Conservation (phyloP, 2,329 filamentous ascomycete genomes). For the Ophiostoma montium region DNA sequence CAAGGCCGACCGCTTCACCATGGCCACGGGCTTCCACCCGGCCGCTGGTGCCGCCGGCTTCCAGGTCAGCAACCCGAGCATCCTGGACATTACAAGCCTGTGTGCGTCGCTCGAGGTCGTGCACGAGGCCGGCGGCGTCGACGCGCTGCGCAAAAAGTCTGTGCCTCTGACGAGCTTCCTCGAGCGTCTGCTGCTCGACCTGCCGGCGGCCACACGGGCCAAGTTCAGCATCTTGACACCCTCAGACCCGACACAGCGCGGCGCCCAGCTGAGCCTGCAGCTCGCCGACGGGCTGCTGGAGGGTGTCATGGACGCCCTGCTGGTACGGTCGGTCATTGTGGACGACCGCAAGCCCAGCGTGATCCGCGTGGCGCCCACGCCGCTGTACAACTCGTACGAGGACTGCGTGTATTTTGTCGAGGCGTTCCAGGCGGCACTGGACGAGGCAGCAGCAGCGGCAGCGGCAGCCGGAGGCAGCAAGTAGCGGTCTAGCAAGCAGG, state of each 20-base stretch:
- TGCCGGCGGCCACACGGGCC: conserved; percentile 20
- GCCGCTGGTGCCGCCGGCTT: conserved; percentile 67
- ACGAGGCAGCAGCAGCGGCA: neutral
- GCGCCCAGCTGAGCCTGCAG: conserved; percentile 65
- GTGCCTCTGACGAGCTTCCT: conserved; percentile 62
- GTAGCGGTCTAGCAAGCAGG: too few species aligned
- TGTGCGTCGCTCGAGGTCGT: conserved; percentile 63
- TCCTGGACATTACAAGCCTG: conserved; percentile 64
- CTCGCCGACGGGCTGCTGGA: conserved; percentile 57
- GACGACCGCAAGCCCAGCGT: conserved; percentile 80
- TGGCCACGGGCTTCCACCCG: conserved; percentile 69
- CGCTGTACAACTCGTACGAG: conserved; percentile 67
- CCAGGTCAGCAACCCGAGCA: conserved; percentile 72
- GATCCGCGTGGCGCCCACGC: conserved; percentile 68
- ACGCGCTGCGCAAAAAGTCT: conserved; percentile 54
- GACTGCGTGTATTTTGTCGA: conserved; percentile 29
- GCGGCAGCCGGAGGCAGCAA: too few species aligned
- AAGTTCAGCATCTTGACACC: conserved; percentile 58
- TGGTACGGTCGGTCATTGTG: conserved; percentile 56
- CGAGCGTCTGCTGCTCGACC: conserved; percentile 46
- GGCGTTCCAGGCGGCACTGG: neutral
- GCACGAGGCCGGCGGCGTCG: conserved; percentile 50
- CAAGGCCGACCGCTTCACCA: conserved; percentile 62
- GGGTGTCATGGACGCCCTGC: conserved; percentile 47
- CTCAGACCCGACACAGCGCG: conserved; percentile 48